These are phyloP conservation scores for Verticillium albo-atrum DNA, from an alignment of 2,329 filamentous ascomycete genomes.

Conservation along the genomic window DNA sequence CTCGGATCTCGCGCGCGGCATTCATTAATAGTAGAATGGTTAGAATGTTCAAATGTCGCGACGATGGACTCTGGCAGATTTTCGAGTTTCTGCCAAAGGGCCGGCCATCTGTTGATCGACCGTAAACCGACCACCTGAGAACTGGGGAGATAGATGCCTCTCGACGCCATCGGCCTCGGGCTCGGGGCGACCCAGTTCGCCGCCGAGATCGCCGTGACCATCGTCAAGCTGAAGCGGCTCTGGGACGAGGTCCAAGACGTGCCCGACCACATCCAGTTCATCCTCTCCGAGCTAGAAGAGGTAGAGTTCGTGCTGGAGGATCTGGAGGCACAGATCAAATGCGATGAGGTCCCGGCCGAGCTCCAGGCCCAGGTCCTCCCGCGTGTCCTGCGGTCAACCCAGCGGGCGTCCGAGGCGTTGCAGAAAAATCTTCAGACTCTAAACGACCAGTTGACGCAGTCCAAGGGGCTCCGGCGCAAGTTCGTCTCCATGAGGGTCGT, in stretches of 20 bases:
- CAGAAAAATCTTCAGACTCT: conserved; percentile 8
- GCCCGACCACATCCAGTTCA: conserved; percentile 1
- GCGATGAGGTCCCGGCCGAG: neutral
- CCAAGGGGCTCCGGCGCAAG: conserved; percentile 13
- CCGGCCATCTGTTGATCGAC: neutral
- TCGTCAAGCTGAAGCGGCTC: conserved; percentile 3
- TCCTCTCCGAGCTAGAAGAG: conserved; percentile 2
- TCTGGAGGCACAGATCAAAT: neutral
- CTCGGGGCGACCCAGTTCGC: neutral
- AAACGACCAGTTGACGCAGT: conserved; percentile 5
- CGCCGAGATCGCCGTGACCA: neutral
- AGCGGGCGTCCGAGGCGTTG: conserved; percentile 7
- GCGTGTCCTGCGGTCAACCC: neutral
- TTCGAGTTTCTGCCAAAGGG: neutral
- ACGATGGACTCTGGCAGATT: neutral
- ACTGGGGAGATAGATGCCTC: neutral
- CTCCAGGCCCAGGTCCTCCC: neutral
- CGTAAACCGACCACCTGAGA: neutral
- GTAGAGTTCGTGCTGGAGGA: neutral
- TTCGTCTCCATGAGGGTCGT: conserved; percentile 12
- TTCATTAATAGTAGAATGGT: neutral
- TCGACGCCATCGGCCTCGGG: neutral
- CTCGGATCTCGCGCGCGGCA: neutral
- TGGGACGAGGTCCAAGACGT: conserved; percentile 8
- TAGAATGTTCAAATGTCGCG: neutral